A percentile compares a stretch with the other conserved stretches of the same genome.
These are phyloP conservation scores for Boletus barrowsii DNA, from an alignment of 768 basidiomycete genomes.

Conservation along the genomic window DNA sequence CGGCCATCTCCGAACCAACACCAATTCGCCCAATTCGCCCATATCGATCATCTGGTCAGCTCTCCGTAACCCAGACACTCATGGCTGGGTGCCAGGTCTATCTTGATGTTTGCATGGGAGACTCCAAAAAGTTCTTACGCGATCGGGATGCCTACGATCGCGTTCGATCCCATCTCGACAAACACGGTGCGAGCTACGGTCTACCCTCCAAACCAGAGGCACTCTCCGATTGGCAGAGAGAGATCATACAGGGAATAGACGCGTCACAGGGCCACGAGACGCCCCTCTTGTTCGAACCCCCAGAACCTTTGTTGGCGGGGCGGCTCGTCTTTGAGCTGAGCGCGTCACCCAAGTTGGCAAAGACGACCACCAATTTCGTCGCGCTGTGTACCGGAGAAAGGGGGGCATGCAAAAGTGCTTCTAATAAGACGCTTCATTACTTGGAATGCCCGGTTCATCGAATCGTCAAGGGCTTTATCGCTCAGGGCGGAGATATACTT, in stretches of 20 bases:
- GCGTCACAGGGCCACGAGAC: conserved; percentile 29
- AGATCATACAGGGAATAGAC: conserved; percentile 44
- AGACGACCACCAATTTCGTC: conserved; percentile 47
- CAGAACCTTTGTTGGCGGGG: conserved; percentile 38
- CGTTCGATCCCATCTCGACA: conserved; percentile 33
- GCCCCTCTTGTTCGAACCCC: conserved; percentile 34
- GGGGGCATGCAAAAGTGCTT: conserved; percentile 44
- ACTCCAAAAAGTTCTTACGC: conserved; percentile 25
- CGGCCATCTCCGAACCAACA: background rate
- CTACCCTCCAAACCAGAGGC: conserved; percentile 38
- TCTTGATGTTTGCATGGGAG: conserved; percentile 45
- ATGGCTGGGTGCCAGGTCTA: conserved; percentile 23
- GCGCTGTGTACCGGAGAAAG: conserved; percentile 46
- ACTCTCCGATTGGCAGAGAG: conserved; percentile 42
- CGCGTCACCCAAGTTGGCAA: conserved; percentile 37
- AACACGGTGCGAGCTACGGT: conserved; percentile 41
- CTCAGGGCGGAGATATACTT: conserved; percentile 55
- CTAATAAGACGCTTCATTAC: conserved; percentile 45
- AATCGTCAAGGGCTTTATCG: conserved; percentile 46
- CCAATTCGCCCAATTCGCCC: background rate
- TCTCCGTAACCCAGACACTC: background rate
- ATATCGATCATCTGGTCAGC: background rate
- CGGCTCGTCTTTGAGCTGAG: conserved; percentile 43
- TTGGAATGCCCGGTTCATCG: conserved; percentile 43
- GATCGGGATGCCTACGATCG: conserved; percentile 31